A percentile compares a stretch with the other conserved stretches of the same genome.
These are phyloP conservation scores for Penicillium crustosum DNA, from an alignment of 2,329 filamentous ascomycete species.

Conservation along the genomic window DNA sequence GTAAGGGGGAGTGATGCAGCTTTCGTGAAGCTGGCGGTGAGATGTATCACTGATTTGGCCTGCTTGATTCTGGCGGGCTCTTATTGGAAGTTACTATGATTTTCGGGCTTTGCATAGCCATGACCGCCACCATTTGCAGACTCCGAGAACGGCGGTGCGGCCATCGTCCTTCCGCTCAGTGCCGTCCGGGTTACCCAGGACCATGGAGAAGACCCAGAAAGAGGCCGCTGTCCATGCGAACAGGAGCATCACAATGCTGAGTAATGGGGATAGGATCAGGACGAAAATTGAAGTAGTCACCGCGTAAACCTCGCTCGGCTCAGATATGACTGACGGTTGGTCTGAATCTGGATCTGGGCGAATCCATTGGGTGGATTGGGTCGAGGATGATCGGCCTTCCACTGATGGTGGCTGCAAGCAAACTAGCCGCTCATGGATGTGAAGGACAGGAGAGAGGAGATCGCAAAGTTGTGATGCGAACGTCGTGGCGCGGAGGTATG, in stretches of 20 bases:
- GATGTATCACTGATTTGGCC: background rate
- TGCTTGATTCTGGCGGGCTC: background rate
- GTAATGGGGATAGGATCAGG: conserved; percentile 56
- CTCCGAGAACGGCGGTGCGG: conserved; percentile 57
- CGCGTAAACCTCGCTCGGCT: conserved; percentile 38
- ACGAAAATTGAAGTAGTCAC: conserved; percentile 49
- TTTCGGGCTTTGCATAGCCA: conserved; percentile 49
- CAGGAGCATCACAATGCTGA: conserved; percentile 57
- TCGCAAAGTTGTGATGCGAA: conserved; percentile 53
- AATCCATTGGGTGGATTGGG: conserved; percentile 34
- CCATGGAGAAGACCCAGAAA: conserved; percentile 63
- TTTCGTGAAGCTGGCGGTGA: background rate
- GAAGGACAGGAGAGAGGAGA: conserved; percentile 55
- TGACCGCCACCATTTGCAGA: conserved; percentile 61
- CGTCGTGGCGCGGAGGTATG: conserved; percentile 45
- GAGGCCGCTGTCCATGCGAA: conserved; percentile 59
- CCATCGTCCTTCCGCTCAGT: conserved; percentile 62
- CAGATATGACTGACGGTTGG: conserved; percentile 25
- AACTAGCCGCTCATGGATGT: conserved; percentile 45
- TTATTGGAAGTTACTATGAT: conserved; percentile 6
- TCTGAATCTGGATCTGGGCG: conserved; percentile 45
- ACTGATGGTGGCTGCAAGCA: conserved; percentile 24
- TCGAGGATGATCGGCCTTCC: conserved; percentile 26
- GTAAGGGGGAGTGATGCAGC: background rate
- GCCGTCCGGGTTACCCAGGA: conserved; percentile 62